These are phyloP conservation scores for Drosera capensis DNA, from an alignment of 148 eudicot species.

Conservation along the genomic window DNA sequence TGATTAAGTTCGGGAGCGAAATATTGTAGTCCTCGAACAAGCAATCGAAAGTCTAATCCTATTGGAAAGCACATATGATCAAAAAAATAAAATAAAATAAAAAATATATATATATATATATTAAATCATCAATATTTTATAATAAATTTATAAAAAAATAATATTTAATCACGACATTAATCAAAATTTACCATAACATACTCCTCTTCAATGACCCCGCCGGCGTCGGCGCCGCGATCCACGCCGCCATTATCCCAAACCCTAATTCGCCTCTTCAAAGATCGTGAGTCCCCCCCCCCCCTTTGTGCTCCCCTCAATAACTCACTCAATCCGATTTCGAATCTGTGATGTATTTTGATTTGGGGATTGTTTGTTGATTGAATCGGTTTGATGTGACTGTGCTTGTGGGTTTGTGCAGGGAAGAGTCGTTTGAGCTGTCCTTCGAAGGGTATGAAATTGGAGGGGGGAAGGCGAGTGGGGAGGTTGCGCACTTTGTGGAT, in stretches of 20 bases:
- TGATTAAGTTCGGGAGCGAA: conserved; percentile 5
- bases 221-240: conserved; percentile 29
- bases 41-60: conserved; percentile 7
- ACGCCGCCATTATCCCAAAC: conserved; percentile 34
- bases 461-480: conserved; percentile 39
- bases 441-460: conserved; percentile 47
- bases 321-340: too few relatives aligned
- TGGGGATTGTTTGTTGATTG: not conserved
- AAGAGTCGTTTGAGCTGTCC: conserved; percentile 36
- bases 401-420: conserved; percentile 15
- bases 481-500: conserved; percentile 39
- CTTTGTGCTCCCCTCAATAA: too few relatives aligned
- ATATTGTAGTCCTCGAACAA: conserved; percentile 4
- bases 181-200: too few relatives aligned
- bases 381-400: not conserved
- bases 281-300: conserved; percentile 20
- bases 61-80: too few relatives aligned
- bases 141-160: too few relatives aligned
- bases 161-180: too few relatives aligned
- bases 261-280: conserved; percentile 24
- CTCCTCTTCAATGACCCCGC: conserved; percentile 34
- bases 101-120: too few relatives aligned
- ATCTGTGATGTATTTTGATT: too few relatives aligned
- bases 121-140: too few relatives aligned
- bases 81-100: too few relatives aligned